Base-by-base conservation (phyloP, 352 stramenopile genomes). In the Pelagophyceae sp. region DNA sequence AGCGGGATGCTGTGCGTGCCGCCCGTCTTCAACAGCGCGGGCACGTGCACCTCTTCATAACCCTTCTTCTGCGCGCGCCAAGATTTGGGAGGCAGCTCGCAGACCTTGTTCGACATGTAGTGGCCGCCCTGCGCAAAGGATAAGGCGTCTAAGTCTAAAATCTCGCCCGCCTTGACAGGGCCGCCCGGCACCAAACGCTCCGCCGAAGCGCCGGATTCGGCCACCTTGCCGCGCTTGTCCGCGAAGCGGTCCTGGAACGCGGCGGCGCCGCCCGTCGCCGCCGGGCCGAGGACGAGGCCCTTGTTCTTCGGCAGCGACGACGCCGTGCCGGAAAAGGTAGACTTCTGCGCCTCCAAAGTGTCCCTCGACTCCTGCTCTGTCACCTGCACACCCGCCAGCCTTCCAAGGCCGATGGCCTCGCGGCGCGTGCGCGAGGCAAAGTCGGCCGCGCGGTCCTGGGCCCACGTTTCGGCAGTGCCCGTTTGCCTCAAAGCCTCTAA, bases 11-110 rank as follows among this genome's bases (percentile, higher is more conserved):
- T 91, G 40, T 85, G 86, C 27, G 81, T 79, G 17, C 82, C 80
- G n/a, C 86, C 80, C 11, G 90, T 72, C 77, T 86, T 87, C 64
- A 84, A 74, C 0, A 97, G 87, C 5, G 96, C 95, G n/a, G 96
- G 96, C 38, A 99, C 96, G 82, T 99, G 96, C 0, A 99, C 94
- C 84, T 99, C 96, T 87, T 99, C 96, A 80, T 95, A 97, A 1
- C 96, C 96, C 76, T 98, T 96, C 87, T 98, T 98, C 87, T 98
- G 94, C 6, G 93, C 94, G 67, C 94, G 87, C 94, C 95, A 99
- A 6, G 94, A 97, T 70, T 94, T 93, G 81, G 98, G 93, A 1
- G 96, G 96, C 15, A 99, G 82, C 51, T 91, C 88, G 54, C 95
- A 98, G 45, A 96, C 90, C 77, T 97, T 98, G 85, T 99, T 99